A percentile compares a stretch with the other conserved stretches of the same genome.
Conservation (phyloP, 768 basidiomycete genomes). For the Tylopilus sp. region DNA sequence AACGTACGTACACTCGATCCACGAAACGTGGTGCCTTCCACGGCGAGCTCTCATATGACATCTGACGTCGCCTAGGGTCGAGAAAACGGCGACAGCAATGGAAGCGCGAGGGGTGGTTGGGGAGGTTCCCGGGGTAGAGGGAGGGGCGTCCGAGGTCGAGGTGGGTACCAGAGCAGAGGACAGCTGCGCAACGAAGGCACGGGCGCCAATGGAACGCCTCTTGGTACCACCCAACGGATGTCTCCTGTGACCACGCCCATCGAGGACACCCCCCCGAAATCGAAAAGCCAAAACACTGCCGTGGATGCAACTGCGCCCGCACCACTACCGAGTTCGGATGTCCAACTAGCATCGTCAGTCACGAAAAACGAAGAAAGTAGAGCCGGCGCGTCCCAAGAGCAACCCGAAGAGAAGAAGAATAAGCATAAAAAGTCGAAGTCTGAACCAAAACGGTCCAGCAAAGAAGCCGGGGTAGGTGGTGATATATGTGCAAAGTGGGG, state of each 20-base stretch:
- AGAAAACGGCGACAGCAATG: constrained; percentile 8
- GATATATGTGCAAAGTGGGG: neutral
- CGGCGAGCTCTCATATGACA: neutral
- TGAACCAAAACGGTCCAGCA: constrained; percentile 2
- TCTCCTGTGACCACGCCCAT: constrained; percentile 36
- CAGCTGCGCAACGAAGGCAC: constrained; percentile 33
- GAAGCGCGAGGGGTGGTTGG: constrained; percentile 2
- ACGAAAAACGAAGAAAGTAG: constrained; percentile 1
- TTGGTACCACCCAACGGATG: constrained; percentile 60
- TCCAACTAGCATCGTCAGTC: neutral
- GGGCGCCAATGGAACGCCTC: constrained; percentile 69
- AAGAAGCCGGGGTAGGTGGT: constrained; percentile 12
- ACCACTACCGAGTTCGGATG: neutral
- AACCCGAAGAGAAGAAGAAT: constrained; percentile 21
- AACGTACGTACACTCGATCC: constrained; percentile 21
- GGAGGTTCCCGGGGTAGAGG: constrained; percentile 24
- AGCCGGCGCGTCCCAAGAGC: neutral
- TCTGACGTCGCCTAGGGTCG: constrained; percentile 3
- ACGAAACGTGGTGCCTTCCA: neutral
- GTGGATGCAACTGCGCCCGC: neutral
- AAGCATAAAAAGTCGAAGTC: constrained; percentile 14
- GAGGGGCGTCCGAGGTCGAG: constrained; percentile 30
- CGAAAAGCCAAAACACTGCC: neutral
- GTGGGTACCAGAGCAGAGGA: constrained; percentile 27
- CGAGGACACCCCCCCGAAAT: constrained; percentile 1